Percentiles rank a stretch among this genome's conserved stretches.
Evolutionary conservation across 495 filamentous ascomycete species (phyloP).

Genomic region (Neurospora sp.): DNA sequence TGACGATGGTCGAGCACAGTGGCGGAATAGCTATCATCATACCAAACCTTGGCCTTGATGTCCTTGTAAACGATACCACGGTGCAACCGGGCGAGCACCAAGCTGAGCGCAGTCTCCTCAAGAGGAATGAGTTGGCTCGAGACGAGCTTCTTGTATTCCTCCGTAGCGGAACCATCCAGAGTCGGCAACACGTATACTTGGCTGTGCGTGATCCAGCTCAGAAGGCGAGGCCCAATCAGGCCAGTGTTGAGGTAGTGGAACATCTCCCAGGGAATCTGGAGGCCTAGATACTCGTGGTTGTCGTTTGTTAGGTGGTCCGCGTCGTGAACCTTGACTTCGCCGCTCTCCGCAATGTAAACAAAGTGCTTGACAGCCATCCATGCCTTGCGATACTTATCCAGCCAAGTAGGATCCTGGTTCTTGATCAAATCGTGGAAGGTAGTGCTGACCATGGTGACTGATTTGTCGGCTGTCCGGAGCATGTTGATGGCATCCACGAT

Average conservation of each 20-base stretch:
- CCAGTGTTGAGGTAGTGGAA: conserved; percentile 85
- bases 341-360: conserved; percentile 64
- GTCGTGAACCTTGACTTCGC: conserved; percentile 62
- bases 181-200: conserved; percentile 67
- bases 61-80: conserved; percentile 69
- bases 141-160: conserved; percentile 73
- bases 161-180: conserved; percentile 67
- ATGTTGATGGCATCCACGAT: conserved; percentile 62
- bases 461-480: conserved; percentile 55
- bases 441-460: conserved; percentile 52
- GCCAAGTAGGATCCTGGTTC: conserved; percentile 60
- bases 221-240: conserved; percentile 64
- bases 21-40: conserved; percentile 55
- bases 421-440: conserved; percentile 64
- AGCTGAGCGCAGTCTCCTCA: conserved; percentile 61
- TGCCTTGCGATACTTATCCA: conserved; percentile 74
- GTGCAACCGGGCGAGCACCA: conserved; percentile 68
- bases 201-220: conserved; percentile 70
- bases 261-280: conserved; percentile 82
- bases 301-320: conserved; percentile 62
- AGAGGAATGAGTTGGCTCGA: conserved; percentile 59
- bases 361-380: conserved; percentile 81
- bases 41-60: conserved; percentile 75
- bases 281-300: conserved; percentile 78
- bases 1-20: conserved; percentile 52